Conservation (phyloP, 768 basidiomycete genomes). For the Lactarius pseudohatsudake region DNA sequence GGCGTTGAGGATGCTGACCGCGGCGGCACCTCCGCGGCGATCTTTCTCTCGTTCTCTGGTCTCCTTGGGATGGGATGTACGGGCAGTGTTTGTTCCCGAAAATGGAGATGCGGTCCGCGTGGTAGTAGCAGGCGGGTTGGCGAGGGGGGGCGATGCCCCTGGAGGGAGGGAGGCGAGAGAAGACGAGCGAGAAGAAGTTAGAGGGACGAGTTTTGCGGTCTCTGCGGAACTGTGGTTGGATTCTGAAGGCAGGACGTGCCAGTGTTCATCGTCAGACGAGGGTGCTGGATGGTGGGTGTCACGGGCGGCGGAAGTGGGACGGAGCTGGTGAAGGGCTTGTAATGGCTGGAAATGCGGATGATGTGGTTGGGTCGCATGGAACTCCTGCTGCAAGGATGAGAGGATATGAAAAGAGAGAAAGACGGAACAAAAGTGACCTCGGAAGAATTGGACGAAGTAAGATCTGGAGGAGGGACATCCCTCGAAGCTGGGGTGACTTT, state of each 20-base stretch:
- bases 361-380: slow-evolving; percentile 19
- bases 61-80: slow-evolving; percentile 30
- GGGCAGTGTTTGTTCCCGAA: slow-evolving; percentile 5
- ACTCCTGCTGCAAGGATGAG: slow-evolving; percentile 1
- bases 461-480: slow-evolving; percentile 33
- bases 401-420: neutral
- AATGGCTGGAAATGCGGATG: slow-evolving; percentile 8
- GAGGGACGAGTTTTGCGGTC: slow-evolving; percentile 26
- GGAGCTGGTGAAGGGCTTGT: slow-evolving; percentile 22
- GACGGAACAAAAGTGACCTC: slow-evolving; percentile 30
- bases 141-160: slow-evolving; percentile 43
- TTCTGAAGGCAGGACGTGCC: slow-evolving; percentile 42
- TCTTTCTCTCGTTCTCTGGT: slow-evolving; percentile 34
- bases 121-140: slow-evolving; percentile 29
- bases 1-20: slow-evolving; percentile 57
- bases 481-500: slow-evolving; percentile 34
- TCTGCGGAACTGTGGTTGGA: slow-evolving; percentile 27
- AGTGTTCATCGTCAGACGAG: slow-evolving; percentile 44
- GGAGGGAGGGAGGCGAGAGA: slow-evolving; percentile 52
- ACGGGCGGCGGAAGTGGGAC: slow-evolving; percentile 17
- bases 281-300: slow-evolving; percentile 34
- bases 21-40: slow-evolving; percentile 33
- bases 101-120: slow-evolving; percentile 25
- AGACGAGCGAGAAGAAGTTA: slow-evolving; percentile 47
- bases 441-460: slow-evolving; percentile 34